Evolutionary conservation across 768 basidiomycete genomes (phyloP).

Genomic region (Gyrodon lividus): DNA sequence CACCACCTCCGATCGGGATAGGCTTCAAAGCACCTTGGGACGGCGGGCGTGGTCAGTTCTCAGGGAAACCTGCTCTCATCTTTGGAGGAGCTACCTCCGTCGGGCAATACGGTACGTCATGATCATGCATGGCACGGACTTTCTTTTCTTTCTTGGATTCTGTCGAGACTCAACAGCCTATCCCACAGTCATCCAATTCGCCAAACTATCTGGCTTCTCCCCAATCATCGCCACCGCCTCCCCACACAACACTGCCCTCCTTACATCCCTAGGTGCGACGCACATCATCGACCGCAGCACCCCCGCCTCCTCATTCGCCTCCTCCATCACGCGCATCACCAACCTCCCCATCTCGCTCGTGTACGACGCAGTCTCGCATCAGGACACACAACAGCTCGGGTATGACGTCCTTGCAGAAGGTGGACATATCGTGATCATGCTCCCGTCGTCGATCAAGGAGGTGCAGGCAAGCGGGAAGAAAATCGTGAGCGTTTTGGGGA

Average conservation of each 20-base stretch:
- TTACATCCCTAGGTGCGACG: slow-evolving; percentile 36
- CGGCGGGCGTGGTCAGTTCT: slow-evolving; percentile 30
- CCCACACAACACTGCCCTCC: slow-evolving; percentile 28
- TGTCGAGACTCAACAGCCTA: neutral
- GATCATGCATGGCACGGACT: neutral
- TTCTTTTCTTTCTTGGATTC: neutral
- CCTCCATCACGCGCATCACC: neutral
- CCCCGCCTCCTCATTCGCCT: slow-evolving; percentile 8
- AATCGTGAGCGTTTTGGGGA: slow-evolving; percentile 9
- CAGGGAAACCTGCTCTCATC: slow-evolving; percentile 34
- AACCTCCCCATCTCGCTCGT: neutral
- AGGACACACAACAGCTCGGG: slow-evolving; percentile 31
- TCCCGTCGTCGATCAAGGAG: slow-evolving; percentile 8
- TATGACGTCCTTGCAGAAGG: slow-evolving; percentile 26
- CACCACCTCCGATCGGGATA: slow-evolving; percentile 23
- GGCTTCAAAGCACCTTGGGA: slow-evolving; percentile 35
- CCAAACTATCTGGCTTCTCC: slow-evolving; percentile 28
- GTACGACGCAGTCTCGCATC: slow-evolving; percentile 24
- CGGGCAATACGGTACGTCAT: slow-evolving; percentile 36
- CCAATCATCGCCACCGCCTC: slow-evolving; percentile 40
- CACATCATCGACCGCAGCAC: slow-evolving; percentile 33
- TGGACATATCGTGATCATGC: slow-evolving; percentile 21
- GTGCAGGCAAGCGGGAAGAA: slow-evolving; percentile 15
- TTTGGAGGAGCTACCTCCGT: slow-evolving; percentile 38
- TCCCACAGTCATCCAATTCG: slow-evolving; percentile 27